Evolutionary conservation across 2,329 filamentous ascomycete species (phyloP), one percentile per base, ranked within the genome.

Genomic region (Aspergillus latus): DNA sequence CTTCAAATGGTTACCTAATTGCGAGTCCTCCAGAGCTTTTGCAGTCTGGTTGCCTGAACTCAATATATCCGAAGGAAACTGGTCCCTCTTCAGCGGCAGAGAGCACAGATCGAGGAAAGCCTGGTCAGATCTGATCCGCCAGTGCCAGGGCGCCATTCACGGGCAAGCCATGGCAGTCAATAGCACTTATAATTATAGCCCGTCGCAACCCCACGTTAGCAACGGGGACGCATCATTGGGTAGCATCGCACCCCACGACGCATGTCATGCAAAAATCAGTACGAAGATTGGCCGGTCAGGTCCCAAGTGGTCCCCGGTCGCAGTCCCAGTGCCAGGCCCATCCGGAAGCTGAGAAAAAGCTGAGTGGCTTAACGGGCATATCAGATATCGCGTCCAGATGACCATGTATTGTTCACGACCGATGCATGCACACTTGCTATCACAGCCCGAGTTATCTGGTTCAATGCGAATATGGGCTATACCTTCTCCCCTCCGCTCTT

Each of bases 121-220:
- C 32, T 15, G 15, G 29, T 47, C 34, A 29, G 44, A 36, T 47
- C 29, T 36, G 9, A 45, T 45, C 49, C 49, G 40, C 49, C 50
- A 46, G 32, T 46, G 16, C 5, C n/a, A 47, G 34, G 43, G 42
- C 49, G 21, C 49, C 32, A 34, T 39, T 37, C 42, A 28, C 10
- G 46, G 40, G 13, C 30, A 29, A 55, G 45, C 34, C 34, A 46
- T 56, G 46, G n/a, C 32, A 45, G 29, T 15, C 21, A 6, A 40
- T 40, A 42, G 15, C 39, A 42, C 39, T 32, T 49, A 43, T 42
- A 52, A 48, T 51, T 56, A 56, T 56, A 43, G 43, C 49, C 54
- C 43, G 48, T 28, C 16, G 32, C 32, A 49, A 52, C 55, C 55
- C 55, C 55, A 57, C 49, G 55, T 49, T 49, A 53, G 46, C 44